A percentile compares a stretch with the other conserved stretches of the same genome.
These are phyloP conservation scores for Scleromitrula shiraiana DNA, from an alignment of 2,329 filamentous ascomycete genomes.

Conservation along the genomic window DNA sequence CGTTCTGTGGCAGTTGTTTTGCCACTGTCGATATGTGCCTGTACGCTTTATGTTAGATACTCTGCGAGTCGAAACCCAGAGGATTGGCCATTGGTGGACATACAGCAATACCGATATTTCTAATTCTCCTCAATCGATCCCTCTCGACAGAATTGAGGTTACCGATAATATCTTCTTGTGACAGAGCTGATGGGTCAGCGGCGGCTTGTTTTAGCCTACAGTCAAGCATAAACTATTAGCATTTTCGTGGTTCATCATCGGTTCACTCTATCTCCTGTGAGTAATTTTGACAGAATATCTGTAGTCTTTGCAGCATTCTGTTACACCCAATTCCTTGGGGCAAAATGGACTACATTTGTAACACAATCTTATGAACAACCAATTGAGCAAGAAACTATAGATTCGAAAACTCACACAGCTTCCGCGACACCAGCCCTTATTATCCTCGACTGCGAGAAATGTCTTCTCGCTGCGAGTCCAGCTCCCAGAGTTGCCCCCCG, in stretches of 20 bases:
- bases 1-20: slow-evolving; percentile 96
- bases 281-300: too few species aligned
- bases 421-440: slow-evolving; percentile 23
- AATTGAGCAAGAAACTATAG: background rate
- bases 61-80: background rate
- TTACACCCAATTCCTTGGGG: background rate
- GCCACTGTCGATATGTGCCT: slow-evolving; percentile 97
- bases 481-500: slow-evolving; percentile 13
- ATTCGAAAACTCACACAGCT: slow-evolving; percentile 23
- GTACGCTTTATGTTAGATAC: slow-evolving; percentile 6
- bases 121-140: slow-evolving; percentile 67
- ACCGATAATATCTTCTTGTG: slow-evolving; percentile 24
- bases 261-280: background rate
- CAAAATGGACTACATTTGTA: background rate
- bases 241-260: background rate
- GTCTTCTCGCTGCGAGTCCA: slow-evolving; percentile 17
- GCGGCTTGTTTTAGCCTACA: slow-evolving; percentile 25
- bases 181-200: slow-evolving; percentile 20
- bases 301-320: background rate
- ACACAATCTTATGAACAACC: background rate
- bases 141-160: slow-evolving; percentile 56
- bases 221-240: slow-evolving; percentile 6
- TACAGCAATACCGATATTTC: slow-evolving; percentile 97
- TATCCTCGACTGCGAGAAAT: slow-evolving; percentile 24
- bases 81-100: slow-evolving; percentile 23